Evolutionary conservation across 2,329 filamentous ascomycete genomes (phyloP).

Genomic region (Pestalotiopsis sp.): DNA sequence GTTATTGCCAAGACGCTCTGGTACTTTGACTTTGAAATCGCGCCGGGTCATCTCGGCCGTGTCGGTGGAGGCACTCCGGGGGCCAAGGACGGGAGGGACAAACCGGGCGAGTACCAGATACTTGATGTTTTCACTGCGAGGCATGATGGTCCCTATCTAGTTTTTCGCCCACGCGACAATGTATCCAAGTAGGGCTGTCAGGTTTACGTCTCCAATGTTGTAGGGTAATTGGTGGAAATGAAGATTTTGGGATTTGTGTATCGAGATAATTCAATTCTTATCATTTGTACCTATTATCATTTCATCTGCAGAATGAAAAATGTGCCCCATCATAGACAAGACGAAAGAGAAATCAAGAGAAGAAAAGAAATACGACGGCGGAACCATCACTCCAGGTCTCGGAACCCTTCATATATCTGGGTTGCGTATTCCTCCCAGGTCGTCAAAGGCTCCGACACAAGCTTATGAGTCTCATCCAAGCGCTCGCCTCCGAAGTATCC

Average conservation of each 20-base stretch:
- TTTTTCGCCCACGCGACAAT: background rate
- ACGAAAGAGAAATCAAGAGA: no score
- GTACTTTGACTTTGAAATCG: conserved; percentile 19
- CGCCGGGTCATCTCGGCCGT: background rate
- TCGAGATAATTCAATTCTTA: no score
- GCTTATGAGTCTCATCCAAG: conserved; percentile 39
- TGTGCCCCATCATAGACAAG: no score
- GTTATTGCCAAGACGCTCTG: conserved; percentile 22
- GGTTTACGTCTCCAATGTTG: no score
- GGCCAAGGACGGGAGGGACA: background rate
- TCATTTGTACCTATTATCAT: no score
- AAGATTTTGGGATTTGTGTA: no score
- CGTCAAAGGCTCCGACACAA: conserved; percentile 41
- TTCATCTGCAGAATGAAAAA: no score
- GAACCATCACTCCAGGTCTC: background rate
- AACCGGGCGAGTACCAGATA: background rate
- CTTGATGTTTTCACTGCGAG: background rate
- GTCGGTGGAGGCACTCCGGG: background rate
- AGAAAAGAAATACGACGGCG: no score
- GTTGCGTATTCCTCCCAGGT: conserved; percentile 42
- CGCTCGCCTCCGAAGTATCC: conserved; percentile 54
- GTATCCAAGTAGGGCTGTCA: no score
- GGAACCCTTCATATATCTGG: conserved; percentile 28
- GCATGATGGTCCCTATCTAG: background rate
- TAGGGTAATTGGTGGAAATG: no score